Evolutionary conservation across 2,329 filamentous ascomycete species (phyloP).

Genomic region (Myriosclerotinia scirpicola): DNA sequence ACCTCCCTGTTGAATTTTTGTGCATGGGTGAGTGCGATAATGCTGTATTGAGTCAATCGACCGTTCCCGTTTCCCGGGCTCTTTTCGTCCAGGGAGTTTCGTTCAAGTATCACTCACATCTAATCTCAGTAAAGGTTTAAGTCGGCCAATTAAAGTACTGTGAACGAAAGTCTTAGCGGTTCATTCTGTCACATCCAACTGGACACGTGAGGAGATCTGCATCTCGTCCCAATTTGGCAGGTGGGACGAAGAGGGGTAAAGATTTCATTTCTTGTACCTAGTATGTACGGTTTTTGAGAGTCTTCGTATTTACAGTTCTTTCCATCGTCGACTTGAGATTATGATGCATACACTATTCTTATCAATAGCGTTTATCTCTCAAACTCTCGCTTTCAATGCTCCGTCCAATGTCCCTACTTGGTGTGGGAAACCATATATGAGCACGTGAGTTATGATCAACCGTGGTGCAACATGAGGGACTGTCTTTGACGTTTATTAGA

Average conservation of each 20-base stretch:
- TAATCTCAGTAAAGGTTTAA: too few relatives aligned
- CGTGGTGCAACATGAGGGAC: not conserved
- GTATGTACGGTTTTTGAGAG: not conserved
- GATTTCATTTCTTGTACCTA: not conserved
- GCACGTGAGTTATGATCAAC: conserved; percentile 38
- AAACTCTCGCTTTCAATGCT: conserved; percentile 31
- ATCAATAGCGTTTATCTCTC: not conserved
- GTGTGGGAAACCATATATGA: conserved; percentile 49
- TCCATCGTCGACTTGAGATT: not conserved
- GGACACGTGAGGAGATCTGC: conserved; percentile 3
- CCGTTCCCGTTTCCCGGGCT: not conserved
- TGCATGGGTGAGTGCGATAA: not conserved
- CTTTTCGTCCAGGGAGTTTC: too few relatives aligned
- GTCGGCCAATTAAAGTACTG: too few relatives aligned
- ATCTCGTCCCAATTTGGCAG: not conserved
- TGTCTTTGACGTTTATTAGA: conserved; percentile 34
- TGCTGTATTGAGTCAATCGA: not conserved
- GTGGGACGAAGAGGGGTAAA: conserved; percentile 20
- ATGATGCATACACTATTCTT: not conserved
- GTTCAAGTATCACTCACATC: too few relatives aligned
- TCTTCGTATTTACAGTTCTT: not conserved
- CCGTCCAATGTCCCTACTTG: conserved; percentile 34
- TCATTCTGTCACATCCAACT: not conserved
- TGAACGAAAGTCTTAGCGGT: not conserved
- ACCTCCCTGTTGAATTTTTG: not conserved